Percentiles rank a stretch among this genome's conserved stretches.
Evolutionary conservation across 2,329 filamentous ascomycete species (phyloP).

Genomic region (Talaromyces sp.): DNA sequence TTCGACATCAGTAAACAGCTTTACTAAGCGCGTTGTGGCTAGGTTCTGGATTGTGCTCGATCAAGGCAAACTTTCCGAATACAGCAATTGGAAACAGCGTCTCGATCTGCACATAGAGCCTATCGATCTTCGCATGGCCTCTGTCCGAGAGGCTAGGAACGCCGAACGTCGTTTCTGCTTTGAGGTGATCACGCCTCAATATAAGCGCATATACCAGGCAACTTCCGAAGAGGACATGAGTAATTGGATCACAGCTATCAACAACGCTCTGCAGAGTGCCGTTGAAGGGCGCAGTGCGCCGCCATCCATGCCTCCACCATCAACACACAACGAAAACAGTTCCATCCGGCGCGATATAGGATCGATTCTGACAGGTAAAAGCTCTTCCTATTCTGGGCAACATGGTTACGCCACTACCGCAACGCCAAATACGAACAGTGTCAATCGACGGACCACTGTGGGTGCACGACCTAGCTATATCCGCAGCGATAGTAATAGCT

Average conservation of each 20-base stretch:
- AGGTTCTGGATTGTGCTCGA: constrained; percentile 99
- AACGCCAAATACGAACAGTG: constrained; percentile 51
- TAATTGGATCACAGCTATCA: constrained; percentile 92
- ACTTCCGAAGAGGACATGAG: constrained; percentile 98
- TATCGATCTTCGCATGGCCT: constrained; percentile 94
- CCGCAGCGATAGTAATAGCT: constrained; percentile 65
- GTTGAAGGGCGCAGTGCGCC: constrained; percentile 71
- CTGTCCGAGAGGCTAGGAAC: constrained; percentile 90
- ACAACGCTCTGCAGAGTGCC: constrained; percentile 93
- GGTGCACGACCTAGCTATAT: constrained; percentile 75
- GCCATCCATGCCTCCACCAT: constrained; percentile 43
- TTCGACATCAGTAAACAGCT: background rate
- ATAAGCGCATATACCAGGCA: constrained; percentile 93
- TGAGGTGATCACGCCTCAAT: constrained; percentile 95
- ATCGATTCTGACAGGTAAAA: constrained; percentile 89
- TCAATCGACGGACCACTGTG: constrained; percentile 83
- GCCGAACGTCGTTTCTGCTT: constrained; percentile 95
- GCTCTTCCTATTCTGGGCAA: constrained; percentile 59
- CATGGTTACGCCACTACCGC: constrained; percentile 41
- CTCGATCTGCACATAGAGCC: constrained; percentile 97
- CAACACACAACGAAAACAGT: constrained; percentile 47
- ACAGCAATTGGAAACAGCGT: constrained; percentile 98
- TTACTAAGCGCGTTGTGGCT: constrained; percentile 4
- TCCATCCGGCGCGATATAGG: constrained; percentile 80
- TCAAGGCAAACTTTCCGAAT: constrained; percentile 93